These are phyloP conservation scores for Hericium coralloides DNA, from an alignment of 768 basidiomycete species.

Conservation along the genomic window DNA sequence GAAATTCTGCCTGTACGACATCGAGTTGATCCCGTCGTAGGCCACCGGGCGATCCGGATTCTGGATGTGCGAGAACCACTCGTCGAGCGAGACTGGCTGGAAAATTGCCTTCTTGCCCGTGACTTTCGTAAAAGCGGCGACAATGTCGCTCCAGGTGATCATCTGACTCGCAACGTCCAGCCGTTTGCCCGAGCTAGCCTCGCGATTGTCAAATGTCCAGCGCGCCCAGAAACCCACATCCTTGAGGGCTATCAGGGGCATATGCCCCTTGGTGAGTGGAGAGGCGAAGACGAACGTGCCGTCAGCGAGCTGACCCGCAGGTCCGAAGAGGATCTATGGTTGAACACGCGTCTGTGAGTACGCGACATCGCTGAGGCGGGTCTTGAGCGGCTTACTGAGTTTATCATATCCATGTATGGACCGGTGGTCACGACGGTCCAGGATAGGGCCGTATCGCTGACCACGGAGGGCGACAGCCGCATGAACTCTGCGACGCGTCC, in stretches of 20 bases:
- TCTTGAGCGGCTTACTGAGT: slow-evolving; percentile 18
- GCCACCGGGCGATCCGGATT: slow-evolving; percentile 15
- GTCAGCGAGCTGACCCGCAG: slow-evolving; percentile 15
- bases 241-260: slow-evolving; percentile 19
- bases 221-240: slow-evolving; percentile 22
- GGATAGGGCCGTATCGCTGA: slow-evolving; percentile 20
- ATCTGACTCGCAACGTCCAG: slow-evolving; percentile 18
- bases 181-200: slow-evolving; percentile 13
- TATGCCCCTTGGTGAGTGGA: slow-evolving; percentile 15
- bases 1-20: slow-evolving; percentile 28
- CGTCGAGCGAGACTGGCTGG: slow-evolving; percentile 10
- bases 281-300: slow-evolving; percentile 20
- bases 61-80: slow-evolving; percentile 13
- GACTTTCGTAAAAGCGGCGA: slow-evolving; percentile 18
- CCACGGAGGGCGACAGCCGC: slow-evolving; percentile 23
- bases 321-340: slow-evolving; percentile 14
- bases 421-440: slow-evolving; percentile 30
- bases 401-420: slow-evolving; percentile 32
- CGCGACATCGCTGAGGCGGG: too few species aligned
- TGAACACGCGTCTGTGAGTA: background rate
- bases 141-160: slow-evolving; percentile 14
- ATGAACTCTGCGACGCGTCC: slow-evolving; percentile 29
- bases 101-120: background rate
- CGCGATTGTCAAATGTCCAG: slow-evolving; percentile 20
- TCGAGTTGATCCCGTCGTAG: slow-evolving; percentile 8